phyloP scores from a whole-genome alignment of 2,329 filamentous ascomycete genomes.

The Talaromyces rugulosus region DNA sequence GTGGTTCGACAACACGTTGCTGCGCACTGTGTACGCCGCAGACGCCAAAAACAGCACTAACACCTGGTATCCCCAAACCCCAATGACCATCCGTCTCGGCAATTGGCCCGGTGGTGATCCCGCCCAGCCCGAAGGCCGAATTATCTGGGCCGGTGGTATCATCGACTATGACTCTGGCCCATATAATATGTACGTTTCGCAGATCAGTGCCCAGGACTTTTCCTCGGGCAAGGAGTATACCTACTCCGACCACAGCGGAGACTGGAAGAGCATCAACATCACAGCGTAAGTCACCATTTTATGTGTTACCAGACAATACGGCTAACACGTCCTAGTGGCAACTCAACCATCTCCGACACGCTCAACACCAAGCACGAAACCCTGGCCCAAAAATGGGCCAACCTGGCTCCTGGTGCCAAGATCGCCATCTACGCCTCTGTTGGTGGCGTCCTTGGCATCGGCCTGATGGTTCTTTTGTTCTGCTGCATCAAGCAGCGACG shows the following conservation, averaged over 20 bases:
- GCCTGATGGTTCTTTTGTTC: constrained; percentile 36
- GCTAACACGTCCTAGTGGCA: constrained; percentile 53
- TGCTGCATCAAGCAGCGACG: constrained; percentile 50
- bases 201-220: constrained; percentile 54
- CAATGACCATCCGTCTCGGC: constrained; percentile 67
- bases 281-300: constrained; percentile 26
- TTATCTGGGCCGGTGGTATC: constrained; percentile 65
- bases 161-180: constrained; percentile 64
- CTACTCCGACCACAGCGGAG: constrained; percentile 59
- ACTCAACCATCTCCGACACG: constrained; percentile 46
- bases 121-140: constrained; percentile 40
- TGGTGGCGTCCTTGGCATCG: constrained; percentile 28
- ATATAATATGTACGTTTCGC: constrained; percentile 70
- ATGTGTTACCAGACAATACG: not conserved
- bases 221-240: constrained; percentile 61
- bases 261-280: constrained; percentile 63
- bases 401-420: constrained; percentile 45
- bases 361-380: constrained; percentile 32
- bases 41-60: constrained; percentile 55
- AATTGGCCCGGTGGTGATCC: constrained; percentile 62
- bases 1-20: constrained; percentile 58
- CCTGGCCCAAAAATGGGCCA: constrained; percentile 38
- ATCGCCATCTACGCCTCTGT: constrained; percentile 43
- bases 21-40: constrained; percentile 57
- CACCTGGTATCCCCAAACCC: constrained; percentile 65